Base-by-base conservation (phyloP, 2,329 filamentous ascomycete genomes). In the Cryphonectria nitschkei region DNA sequence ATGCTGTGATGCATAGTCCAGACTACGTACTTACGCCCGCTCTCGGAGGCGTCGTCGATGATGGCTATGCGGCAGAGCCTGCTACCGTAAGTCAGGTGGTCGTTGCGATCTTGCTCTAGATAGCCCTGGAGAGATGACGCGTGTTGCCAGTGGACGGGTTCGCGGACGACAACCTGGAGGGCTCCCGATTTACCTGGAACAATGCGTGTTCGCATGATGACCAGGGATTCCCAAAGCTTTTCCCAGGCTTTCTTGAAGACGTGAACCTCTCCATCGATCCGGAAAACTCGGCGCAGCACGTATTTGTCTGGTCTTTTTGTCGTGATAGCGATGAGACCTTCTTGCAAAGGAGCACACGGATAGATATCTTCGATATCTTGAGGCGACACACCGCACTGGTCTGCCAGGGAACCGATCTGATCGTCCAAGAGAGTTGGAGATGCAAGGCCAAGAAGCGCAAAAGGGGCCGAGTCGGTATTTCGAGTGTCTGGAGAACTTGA, bases 1-100 rank as follows among this genome's bases (percentile, higher is more conserved):
- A 88, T 76, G 5, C 83, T 84, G 73, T 89, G 87, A 73, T 89
- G 87, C 78, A 87, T 84, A 0, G 85, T 86, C 72, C 86, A 78
- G n/a, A 88, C 82, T 88, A 86, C 6, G 6, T 9, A 9, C 46
- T 52, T 52, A 7, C 1, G 8, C 46, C 2, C 22, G 6, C 26
- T 43, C 13, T 29, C 52, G 52, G 67, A 41, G 29, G 58, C 11
- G 46, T 6, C 19, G 46, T 39, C 11, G 37, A 29, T 16, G 22
- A 50, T 9, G 13, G 50, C 67, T 13, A 68, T n/a, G 58, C 13
- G 26, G 26, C 54, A 43, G 62, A 68, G 56, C n/a, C 60, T 41
- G 3, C 81, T 77, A 6, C 81, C 78, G 69, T 85, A 84, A 3
- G 46, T 52, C 46, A 52, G n/a, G 46, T 52, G 46, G 22, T 52